Percentiles rank a stretch among this genome's conserved stretches.
phyloP scores from a whole-genome alignment of 2,329 filamentous ascomycete genomes.

The Gaeumannomyces tritici region DNA sequence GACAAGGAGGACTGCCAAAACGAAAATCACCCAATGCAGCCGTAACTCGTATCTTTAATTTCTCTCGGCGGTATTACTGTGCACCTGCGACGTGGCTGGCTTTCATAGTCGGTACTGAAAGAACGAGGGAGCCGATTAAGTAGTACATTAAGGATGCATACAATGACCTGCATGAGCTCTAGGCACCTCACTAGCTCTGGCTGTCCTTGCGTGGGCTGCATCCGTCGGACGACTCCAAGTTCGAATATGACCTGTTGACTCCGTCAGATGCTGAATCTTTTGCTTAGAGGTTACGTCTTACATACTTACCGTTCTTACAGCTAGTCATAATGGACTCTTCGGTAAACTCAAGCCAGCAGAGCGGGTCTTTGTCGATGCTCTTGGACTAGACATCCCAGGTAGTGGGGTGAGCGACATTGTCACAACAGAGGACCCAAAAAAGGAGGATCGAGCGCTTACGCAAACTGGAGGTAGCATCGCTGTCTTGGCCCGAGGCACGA shows the following conservation, averaged over 20 bases:
- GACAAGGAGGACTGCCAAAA: no score
- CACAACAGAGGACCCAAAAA: neutral
- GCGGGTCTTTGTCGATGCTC: conserved; percentile 72
- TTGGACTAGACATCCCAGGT: conserved; percentile 51
- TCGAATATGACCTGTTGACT: conserved; percentile 25
- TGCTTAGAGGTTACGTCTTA: no score
- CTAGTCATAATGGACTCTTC: conserved; percentile 88
- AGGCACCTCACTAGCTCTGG: neutral
- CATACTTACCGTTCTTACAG: conserved; percentile 73
- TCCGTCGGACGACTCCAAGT: conserved; percentile 33
- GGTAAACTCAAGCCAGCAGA: conserved; percentile 88
- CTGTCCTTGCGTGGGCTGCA: conserved; percentile 13
- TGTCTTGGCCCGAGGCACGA: conserved; percentile 75
- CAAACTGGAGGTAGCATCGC: conserved; percentile 86
- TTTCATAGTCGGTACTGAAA: neutral
- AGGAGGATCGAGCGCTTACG: conserved; percentile 38
- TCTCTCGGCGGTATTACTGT: neutral
- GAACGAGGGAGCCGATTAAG: neutral
- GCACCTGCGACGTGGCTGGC: neutral
- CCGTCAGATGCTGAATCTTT: neutral
- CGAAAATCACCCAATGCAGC: no score
- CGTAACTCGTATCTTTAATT: neutral
- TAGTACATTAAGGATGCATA: neutral
- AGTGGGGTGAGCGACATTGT: conserved; percentile 6
- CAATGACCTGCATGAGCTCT: neutral